These are phyloP conservation scores for Termitomyces titanicus DNA, from an alignment of 768 basidiomycete species.

Conservation along the genomic window DNA sequence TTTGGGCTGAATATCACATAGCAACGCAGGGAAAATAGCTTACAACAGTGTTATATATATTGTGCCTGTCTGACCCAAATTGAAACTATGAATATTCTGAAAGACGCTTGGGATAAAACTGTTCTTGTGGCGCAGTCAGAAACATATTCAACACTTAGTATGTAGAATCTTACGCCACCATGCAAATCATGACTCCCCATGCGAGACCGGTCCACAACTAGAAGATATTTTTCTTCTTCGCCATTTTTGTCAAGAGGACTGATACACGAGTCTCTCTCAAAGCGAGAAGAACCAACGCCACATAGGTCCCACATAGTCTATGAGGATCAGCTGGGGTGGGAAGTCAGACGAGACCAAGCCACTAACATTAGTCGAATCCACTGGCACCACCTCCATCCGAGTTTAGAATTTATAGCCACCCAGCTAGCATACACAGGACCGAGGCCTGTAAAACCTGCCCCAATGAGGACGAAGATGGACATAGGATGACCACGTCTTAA, in stretches of 20 bases:
- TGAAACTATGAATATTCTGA: conserved; percentile 55
- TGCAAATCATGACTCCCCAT: conserved; percentile 75
- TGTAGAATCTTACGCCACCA: conserved; percentile 45
- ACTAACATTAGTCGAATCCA: conserved; percentile 71
- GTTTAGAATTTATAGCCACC: conserved; percentile 52
- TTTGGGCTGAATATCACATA: too few relatives aligned
- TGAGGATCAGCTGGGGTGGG: conserved; percentile 23
- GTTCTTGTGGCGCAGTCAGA: conserved; percentile 16
- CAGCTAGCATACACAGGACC: conserved; percentile 64
- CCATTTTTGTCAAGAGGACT: neutral
- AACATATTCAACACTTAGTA: neutral
- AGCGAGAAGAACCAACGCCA: conserved; percentile 14
- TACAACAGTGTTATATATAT: conserved; percentile 57
- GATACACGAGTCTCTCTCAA: conserved; percentile 14
- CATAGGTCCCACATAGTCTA: too few relatives aligned
- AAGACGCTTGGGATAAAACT: conserved; percentile 58
- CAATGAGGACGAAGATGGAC: conserved; percentile 63
- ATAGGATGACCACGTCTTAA: conserved; percentile 73
- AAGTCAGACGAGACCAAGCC: conserved; percentile 1
- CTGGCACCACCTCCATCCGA: conserved; percentile 82
- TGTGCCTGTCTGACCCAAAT: conserved; percentile 53
- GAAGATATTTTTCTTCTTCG: neutral
- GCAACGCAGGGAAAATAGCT: neutral
- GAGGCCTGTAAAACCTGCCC: conserved; percentile 57
- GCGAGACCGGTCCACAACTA: conserved; percentile 69